Evolutionary conservation across 2,329 filamentous ascomycete genomes (phyloP).

Genomic region (Dactylellina sp.): DNA sequence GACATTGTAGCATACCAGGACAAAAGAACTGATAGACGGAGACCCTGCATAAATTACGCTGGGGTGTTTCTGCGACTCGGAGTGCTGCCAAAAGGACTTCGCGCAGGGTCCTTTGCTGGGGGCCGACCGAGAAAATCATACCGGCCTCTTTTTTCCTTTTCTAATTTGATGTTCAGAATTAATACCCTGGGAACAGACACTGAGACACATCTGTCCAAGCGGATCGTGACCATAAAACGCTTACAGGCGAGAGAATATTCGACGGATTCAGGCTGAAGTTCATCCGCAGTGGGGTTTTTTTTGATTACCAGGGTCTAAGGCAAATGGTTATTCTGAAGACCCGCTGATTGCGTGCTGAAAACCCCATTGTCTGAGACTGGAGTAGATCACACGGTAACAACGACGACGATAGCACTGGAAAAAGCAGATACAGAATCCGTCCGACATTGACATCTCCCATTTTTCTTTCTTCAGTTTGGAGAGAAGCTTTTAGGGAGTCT

Average conservation of each 20-base stretch:
- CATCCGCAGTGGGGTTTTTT: slow-evolving; percentile 26
- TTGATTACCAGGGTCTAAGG: slow-evolving; percentile 39
- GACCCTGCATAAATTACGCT: slow-evolving; percentile 48
- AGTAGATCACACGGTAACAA: slow-evolving; percentile 5
- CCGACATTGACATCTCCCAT: slow-evolving; percentile 1
- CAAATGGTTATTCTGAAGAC: slow-evolving; percentile 15
- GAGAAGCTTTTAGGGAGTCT: too few relatives aligned
- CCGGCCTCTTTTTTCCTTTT: slow-evolving; percentile 13
- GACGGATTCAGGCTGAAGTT: slow-evolving; percentile 51
- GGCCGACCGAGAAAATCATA: slow-evolving; percentile 2
- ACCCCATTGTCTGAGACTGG: slow-evolving; percentile 23
- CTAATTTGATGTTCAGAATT: background rate
- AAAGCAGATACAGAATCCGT: slow-evolving; percentile 20
- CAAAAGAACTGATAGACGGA: slow-evolving; percentile 31
- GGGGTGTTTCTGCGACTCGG: slow-evolving; percentile 34
- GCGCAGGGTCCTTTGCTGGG: slow-evolving; percentile 23
- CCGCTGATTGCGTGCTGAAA: slow-evolving; percentile 46
- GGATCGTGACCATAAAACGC: slow-evolving; percentile 38
- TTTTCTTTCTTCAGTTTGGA: too few relatives aligned
- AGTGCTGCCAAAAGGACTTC: slow-evolving; percentile 19
- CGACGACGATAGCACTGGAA: background rate
- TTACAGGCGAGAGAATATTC: slow-evolving; percentile 53
- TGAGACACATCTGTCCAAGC: slow-evolving; percentile 34
- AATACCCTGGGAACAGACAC: background rate
- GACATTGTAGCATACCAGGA: slow-evolving; percentile 18